These are phyloP conservation scores for Ustilago loliicola DNA, from an alignment of 1,284 basidiomycete species.

Conservation along the genomic window DNA sequence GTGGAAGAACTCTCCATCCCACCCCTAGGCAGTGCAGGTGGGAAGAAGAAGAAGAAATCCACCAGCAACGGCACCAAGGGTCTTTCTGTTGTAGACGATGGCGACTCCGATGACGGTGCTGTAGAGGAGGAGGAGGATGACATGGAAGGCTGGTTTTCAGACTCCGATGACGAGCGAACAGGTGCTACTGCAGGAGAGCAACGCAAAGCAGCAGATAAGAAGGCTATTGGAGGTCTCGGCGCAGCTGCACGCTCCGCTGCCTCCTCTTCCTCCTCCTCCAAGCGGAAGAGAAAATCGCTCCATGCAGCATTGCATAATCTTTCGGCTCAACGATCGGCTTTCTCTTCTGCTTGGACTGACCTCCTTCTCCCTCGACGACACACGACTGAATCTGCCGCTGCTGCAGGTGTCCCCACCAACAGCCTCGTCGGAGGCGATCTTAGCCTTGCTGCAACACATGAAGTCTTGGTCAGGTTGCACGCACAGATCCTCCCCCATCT, in stretches of 20 bases:
- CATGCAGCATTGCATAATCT: constrained; percentile 76
- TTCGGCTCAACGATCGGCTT: constrained; percentile 81
- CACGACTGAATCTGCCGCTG: constrained; percentile 19
- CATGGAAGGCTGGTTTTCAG: constrained; percentile 73
- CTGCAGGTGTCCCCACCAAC: constrained; percentile 5
- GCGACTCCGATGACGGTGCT: constrained; percentile 57
- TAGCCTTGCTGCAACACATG: constrained; percentile 73
- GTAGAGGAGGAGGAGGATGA: constrained; percentile 71
- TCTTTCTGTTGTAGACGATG: constrained; percentile 61
- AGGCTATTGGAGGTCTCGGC: constrained; percentile 36
- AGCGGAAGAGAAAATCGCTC: constrained; percentile 66
- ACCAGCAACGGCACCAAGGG: constrained; percentile 46
- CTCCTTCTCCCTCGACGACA: constrained; percentile 75
- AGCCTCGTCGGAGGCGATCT: constrained; percentile 71
- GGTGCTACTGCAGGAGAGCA: constrained; percentile 46
- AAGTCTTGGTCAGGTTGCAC: constrained; percentile 84
- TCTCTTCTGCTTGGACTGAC: constrained; percentile 82
- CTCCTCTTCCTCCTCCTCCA: constrained; percentile 33
- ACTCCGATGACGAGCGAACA: constrained; percentile 64
- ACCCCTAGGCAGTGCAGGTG: not conserved
- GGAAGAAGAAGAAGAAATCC: constrained; percentile 42
- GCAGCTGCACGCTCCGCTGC: constrained; percentile 32
- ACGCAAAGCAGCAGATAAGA: constrained; percentile 33
- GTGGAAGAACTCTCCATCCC: constrained; percentile 71
- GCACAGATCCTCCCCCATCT: constrained; percentile 86